Evolutionary conservation across 148 eudicot species (phyloP), one percentile per base, ranked within the genome.

Genomic region (Nepenthes gracilis): DNA sequence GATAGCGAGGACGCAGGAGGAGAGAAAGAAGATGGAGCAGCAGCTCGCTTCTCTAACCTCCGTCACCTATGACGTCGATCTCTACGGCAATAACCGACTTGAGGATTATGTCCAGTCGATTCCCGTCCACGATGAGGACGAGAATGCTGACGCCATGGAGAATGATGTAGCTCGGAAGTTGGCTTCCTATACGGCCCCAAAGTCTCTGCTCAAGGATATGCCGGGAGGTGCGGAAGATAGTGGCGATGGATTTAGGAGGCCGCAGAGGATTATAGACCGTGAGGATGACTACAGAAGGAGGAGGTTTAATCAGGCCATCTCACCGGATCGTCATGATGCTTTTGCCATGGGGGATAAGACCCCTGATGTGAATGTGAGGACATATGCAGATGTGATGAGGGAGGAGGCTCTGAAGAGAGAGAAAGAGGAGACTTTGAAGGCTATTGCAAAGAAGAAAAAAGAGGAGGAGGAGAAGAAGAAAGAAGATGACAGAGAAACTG

Each of bases 261-360:
- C 96, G 1, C 61, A 67, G 57, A 88, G 71, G 85, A 85, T 92
- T 65, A 81, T 85, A 43, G 96, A 91, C 51, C 77, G 96, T 60
- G 96, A 88, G 75, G 90, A 84, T 76, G 88, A 83, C 33, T 92
- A 92, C 33, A 57, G 83, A 65, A 61, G 82, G 69, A 77, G 90
- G 71, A 75, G 96, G 77, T 74, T 88, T 40, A 73, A 80, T 57
- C 70, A 73, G 69, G 81, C 85, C 40, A 79, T 88, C 57, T 88
- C 93, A 0, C 98, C 96, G 0, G 91, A 81, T 2, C 72, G 98
- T 62, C 74, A 81, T 51, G 98, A 92, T 71, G 87, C 98, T 1
- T 92, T 88, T 74, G 84, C 82, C 0, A 68, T 54, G 54, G 88
- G 88, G 60, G 98, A 92, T 72, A 80, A 88, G 83, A 92, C 98